Base-by-base conservation (phyloP, 257 asterid species). In the Voacanga thouarsii region DNA sequence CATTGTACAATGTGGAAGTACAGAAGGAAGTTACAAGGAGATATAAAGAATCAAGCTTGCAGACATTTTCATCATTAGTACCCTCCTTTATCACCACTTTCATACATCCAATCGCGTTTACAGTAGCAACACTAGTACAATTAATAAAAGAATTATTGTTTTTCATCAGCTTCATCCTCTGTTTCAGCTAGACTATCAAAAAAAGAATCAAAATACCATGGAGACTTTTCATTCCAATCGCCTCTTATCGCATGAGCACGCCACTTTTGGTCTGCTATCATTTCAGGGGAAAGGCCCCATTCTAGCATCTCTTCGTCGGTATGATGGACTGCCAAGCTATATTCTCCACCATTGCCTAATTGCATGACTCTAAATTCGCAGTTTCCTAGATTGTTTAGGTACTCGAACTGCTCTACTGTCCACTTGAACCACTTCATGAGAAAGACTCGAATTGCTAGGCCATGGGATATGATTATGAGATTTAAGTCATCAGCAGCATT, bases 361-460 rank as follows among this genome's bases (percentile, higher is more conserved):
- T 86, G 85, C 89, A 86, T 79, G 5, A 86, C 89, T 39, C 85
- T 82, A 71, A 83, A 83, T 80, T 86, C 89, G n/a, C 85, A 81
- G 71, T 86, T 83, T 11, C 79, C 84, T 2, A 74, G 61, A 59
- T 83, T 86, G 75, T 75, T 83, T 28, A 83, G 78, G 76, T 73
- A 79, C 78, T 86, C 89, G 12, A 83, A 86, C 67, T 86, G 89
- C 60, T 83, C 84, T 1, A 81, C 86, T 15, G 89, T 83, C 89
- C 89, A 86, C 87, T 86, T 86, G 82, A 86, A 86, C 89, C 87
- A 86, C 83, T 81, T 86, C 89, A 83, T 86, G 19, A 86, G 81
- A 75, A 86, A 83, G 50, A 83, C 86, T 0, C 86, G 85, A 53
- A 84, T 56, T 30, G 89, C 84, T 18, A 86, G 79, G 41, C 87